Conservation (phyloP, 2,329 filamentous ascomycete genomes). For the Coniella vitis region DNA sequence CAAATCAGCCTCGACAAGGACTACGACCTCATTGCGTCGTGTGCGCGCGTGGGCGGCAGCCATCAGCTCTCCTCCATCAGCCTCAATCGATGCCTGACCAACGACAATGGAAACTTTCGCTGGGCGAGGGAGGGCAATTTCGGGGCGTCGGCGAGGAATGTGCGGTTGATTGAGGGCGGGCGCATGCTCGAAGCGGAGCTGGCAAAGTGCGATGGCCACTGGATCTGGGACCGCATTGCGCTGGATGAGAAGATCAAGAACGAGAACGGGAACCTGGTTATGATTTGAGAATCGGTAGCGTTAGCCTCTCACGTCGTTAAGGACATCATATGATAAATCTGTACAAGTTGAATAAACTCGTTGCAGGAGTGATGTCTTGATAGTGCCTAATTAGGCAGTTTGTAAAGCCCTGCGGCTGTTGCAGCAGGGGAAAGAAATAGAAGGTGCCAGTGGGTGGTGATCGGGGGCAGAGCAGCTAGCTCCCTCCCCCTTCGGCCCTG, state of each 20-base stretch:
- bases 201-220: conserved; percentile 14
- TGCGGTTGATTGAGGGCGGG: conserved; percentile 14
- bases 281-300: conserved; percentile 13
- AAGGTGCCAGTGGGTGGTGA: too few relatives aligned
- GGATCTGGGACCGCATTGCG: conserved; percentile 17
- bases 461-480: too few relatives aligned
- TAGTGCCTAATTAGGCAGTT: too few relatives aligned
- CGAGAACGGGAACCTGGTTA: conserved; percentile 37
- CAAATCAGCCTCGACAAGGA: conserved; percentile 16
- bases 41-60: conserved; percentile 12
- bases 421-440: too few relatives aligned
- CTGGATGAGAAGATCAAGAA: conserved; percentile 21
- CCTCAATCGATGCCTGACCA: conserved; percentile 17
- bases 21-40: conserved; percentile 18
- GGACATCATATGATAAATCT: too few relatives aligned
- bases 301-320: too few relatives aligned
- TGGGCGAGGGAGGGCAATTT: conserved; percentile 17
- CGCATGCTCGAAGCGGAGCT: conserved; percentile 19
- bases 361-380: too few relatives aligned
- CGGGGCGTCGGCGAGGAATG: conserved; percentile 14
- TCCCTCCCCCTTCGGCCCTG: not conserved
- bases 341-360: too few relatives aligned
- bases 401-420: too few relatives aligned
- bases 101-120: conserved; percentile 15
- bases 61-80: conserved; percentile 16